phyloP scores from a whole-genome alignment of 768 basidiomycete species.

The Exsudoporus frostii region DNA sequence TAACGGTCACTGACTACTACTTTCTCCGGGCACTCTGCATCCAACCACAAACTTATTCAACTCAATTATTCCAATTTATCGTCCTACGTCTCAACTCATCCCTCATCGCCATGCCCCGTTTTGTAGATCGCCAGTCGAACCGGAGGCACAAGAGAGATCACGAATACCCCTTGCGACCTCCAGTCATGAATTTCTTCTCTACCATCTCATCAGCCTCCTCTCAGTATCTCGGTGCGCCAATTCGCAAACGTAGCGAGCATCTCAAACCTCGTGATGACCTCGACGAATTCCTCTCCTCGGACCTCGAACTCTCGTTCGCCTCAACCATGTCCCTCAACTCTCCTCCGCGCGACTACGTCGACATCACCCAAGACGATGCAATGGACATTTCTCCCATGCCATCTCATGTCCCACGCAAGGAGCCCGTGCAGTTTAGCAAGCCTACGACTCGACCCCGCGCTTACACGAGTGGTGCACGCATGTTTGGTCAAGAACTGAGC shows the following conservation, averaged over 20 bases:
- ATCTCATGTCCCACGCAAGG: conserved; percentile 26
- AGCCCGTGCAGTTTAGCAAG: conserved; percentile 29
- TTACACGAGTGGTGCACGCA: conserved; percentile 59
- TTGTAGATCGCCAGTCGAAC: conserved; percentile 39
- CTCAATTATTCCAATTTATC: background rate
- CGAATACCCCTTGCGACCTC: conserved; percentile 27
- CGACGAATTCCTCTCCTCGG: conserved; percentile 70
- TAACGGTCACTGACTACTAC: conserved; percentile 14
- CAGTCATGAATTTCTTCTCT: conserved; percentile 56
- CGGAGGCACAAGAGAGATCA: conserved; percentile 46
- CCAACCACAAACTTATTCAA: conserved; percentile 8
- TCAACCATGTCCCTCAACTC: conserved; percentile 80
- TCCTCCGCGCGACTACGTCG: conserved; percentile 49
- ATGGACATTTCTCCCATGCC: conserved; percentile 84
- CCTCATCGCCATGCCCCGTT: conserved; percentile 35
- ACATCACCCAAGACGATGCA: conserved; percentile 51
- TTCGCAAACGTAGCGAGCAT: conserved; percentile 49
- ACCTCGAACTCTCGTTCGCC: conserved; percentile 79
- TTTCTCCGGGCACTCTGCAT: background rate
- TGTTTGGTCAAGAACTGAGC: conserved; percentile 75
- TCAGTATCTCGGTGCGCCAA: conserved; percentile 43
- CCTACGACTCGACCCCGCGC: conserved; percentile 54
- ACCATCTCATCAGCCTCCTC: conserved; percentile 39
- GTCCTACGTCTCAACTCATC: conserved; percentile 26
- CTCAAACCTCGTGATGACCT: conserved; percentile 47